Percentiles rank a stretch among this genome's conserved stretches.
Evolutionary conservation across 768 basidiomycete genomes (phyloP).

Genomic region (Lactifluus piperatus): DNA sequence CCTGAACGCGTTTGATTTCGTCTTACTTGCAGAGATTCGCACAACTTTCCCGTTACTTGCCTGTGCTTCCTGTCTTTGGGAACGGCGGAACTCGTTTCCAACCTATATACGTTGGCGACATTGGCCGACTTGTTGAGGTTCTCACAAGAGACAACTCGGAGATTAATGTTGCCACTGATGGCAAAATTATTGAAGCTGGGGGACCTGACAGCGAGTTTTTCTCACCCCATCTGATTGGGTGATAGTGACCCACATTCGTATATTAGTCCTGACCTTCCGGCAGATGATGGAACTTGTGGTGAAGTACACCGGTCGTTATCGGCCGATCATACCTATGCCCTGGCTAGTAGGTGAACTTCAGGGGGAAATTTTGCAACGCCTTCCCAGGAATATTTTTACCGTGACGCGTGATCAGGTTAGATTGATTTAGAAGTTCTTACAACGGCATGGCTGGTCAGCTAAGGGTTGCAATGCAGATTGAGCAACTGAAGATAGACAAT

Average conservation of each 20-base stretch:
- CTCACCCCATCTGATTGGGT: conserved; percentile 14
- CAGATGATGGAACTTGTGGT: conserved; percentile 61
- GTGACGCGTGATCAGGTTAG: conserved; percentile 59
- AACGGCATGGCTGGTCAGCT: background rate
- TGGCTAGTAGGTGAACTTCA: conserved; percentile 56
- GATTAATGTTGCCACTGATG: conserved; percentile 29
- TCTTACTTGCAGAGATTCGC: conserved; percentile 45
- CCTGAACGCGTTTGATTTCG: background rate
- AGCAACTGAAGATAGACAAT: conserved; percentile 56
- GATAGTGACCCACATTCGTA: background rate
- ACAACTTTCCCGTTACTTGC: conserved; percentile 46
- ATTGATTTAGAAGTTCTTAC: background rate
- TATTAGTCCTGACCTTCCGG: conserved; percentile 53
- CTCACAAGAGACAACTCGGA: conserved; percentile 39
- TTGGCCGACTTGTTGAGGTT: conserved; percentile 54
- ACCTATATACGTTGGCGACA: conserved; percentile 63
- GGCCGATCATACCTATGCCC: conserved; percentile 58
- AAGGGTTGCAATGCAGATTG: conserved; percentile 33
- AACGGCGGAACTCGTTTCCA: conserved; percentile 62
- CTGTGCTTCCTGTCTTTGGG: conserved; percentile 70
- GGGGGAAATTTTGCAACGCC: conserved; percentile 50
- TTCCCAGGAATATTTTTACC: conserved; percentile 60
- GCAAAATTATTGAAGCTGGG: conserved; percentile 41
- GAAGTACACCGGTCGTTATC: conserved; percentile 39
- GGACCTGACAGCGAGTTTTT: conserved; percentile 41